phyloP scores from a whole-genome alignment of 2,329 filamentous ascomycete genomes.

The Monosporascus ibericus region DNA sequence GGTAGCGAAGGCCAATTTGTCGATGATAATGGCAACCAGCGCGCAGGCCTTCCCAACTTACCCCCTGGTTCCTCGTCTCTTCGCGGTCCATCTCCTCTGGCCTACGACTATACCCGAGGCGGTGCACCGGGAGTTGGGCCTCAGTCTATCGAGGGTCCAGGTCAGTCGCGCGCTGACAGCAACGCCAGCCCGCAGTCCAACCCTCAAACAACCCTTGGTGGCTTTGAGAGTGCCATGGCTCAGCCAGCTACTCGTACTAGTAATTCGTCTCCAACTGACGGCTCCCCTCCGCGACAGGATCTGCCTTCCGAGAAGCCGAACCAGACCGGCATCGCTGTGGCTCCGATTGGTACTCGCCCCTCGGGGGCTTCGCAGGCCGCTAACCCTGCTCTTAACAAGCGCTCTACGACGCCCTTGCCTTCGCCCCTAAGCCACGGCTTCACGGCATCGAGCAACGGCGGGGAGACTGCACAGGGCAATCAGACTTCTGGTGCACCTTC shows the following conservation, averaged over 20 bases:
- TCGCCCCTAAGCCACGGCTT: slow-evolving; percentile 78
- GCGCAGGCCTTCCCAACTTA: slow-evolving; percentile 60
- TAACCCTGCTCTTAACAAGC: slow-evolving; percentile 64
- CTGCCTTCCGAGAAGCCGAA: slow-evolving; percentile 48
- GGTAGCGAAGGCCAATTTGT: slow-evolving; percentile 62
- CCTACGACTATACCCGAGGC: slow-evolving; percentile 57
- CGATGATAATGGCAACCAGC: slow-evolving; percentile 60
- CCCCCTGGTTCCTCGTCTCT: slow-evolving; percentile 57
- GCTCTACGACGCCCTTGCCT: slow-evolving; percentile 83
- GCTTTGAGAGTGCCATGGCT: slow-evolving; percentile 51
- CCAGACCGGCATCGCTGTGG: slow-evolving; percentile 60
- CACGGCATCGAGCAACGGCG: slow-evolving; percentile 43
- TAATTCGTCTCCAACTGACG: slow-evolving; percentile 73
- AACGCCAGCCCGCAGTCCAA: slow-evolving; percentile 76
- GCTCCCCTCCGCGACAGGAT: slow-evolving; percentile 68
- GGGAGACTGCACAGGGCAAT: slow-evolving; percentile 35
- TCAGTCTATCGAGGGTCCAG: slow-evolving; percentile 41
- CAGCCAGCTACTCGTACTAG: slow-evolving; percentile 73
- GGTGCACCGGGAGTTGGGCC: slow-evolving; percentile 34
- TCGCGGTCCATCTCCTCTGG: slow-evolving; percentile 73
- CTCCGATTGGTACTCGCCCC: slow-evolving; percentile 89
- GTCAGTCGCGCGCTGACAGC: slow-evolving; percentile 70
- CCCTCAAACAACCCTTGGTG: slow-evolving; percentile 49
- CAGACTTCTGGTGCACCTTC: slow-evolving; percentile 45
- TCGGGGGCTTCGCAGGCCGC: slow-evolving; percentile 46